A percentile compares a stretch with the other conserved stretches of the same genome.
phyloP scores from a whole-genome alignment of 176 grass and related monocot species.

The Elaeis guineensis region DNA sequence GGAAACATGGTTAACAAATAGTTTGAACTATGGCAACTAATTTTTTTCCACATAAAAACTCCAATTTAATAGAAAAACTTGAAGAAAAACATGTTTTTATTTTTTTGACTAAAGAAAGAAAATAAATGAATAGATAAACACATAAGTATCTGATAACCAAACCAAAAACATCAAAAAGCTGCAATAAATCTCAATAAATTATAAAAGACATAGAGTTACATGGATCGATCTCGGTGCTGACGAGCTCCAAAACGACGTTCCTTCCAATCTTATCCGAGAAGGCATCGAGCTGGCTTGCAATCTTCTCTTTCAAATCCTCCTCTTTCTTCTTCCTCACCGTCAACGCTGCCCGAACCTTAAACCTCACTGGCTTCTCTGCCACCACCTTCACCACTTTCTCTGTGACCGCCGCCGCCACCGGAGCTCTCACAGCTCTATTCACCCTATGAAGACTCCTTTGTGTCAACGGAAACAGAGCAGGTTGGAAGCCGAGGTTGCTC shows the following conservation, averaged over 20 bases:
- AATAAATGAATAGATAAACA: too few species aligned
- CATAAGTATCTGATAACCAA: too few species aligned
- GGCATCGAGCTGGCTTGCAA: constrained; percentile 59
- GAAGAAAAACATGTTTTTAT: too few species aligned
- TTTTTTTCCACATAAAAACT: too few species aligned
- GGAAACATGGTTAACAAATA: too few species aligned
- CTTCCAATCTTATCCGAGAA: constrained; percentile 51
- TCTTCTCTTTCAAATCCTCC: constrained; percentile 33
- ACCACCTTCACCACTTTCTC: constrained; percentile 28
- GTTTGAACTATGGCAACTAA: too few species aligned
- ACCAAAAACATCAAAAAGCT: too few species aligned
- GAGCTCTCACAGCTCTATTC: neutral
- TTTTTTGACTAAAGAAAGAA: too few species aligned
- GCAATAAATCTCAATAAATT: too few species aligned
- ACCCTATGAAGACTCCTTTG: neutral
- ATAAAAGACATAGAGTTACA: constrained; percentile 22
- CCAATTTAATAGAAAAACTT: too few species aligned
- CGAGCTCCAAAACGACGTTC: constrained; percentile 57
- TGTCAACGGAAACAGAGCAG: neutral
- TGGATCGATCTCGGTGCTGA: constrained; percentile 71
- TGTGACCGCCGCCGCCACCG: constrained; percentile 22
- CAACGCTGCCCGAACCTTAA: constrained; percentile 56
- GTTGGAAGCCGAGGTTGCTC: neutral
- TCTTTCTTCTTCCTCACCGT: constrained; percentile 66
- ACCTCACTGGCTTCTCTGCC: constrained; percentile 34